These are phyloP conservation scores for Prorocentrum cordatum DNA, from an alignment of 169 alveolate genomes.

Conservation along the genomic window DNA sequence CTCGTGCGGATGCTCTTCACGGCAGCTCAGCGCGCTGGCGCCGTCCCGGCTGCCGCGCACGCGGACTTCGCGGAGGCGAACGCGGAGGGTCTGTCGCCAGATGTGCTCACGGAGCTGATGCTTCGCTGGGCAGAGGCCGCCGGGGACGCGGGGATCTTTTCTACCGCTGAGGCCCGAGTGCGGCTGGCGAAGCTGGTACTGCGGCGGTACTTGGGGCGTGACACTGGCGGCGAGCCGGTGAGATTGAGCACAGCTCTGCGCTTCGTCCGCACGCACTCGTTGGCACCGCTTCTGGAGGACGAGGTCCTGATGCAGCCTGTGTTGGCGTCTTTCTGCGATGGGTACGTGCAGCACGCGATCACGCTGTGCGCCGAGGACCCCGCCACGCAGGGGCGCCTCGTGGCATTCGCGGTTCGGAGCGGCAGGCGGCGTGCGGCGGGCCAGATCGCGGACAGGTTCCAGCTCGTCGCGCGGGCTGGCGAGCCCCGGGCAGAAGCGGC, in stretches of 20 bases:
- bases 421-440: conserved; percentile 16
- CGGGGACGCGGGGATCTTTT: background rate
- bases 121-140: background rate
- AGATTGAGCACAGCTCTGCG: conserved; percentile 15
- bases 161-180: background rate
- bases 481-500: background rate
- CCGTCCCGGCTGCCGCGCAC: background rate
- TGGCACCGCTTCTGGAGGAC: background rate
- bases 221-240: conserved; percentile 10
- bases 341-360: conserved; percentile 15
- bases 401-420: conserved; percentile 11
- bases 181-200: background rate
- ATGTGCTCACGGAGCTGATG: background rate
- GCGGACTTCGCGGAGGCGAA: background rate
- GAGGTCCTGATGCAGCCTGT: conserved; percentile 11
- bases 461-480: background rate
- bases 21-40: background rate
- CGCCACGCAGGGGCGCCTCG: background rate
- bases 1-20: conserved; percentile 45
- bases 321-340: background rate
- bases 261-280: conserved; percentile 6
- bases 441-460: conserved; percentile 14
- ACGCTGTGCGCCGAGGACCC: background rate
- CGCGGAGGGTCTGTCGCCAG: conserved; percentile 4
- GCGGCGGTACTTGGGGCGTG: background rate